phyloP scores from a whole-genome alignment of 805 yeast genomes.

The Spathaspora boniae region DNA sequence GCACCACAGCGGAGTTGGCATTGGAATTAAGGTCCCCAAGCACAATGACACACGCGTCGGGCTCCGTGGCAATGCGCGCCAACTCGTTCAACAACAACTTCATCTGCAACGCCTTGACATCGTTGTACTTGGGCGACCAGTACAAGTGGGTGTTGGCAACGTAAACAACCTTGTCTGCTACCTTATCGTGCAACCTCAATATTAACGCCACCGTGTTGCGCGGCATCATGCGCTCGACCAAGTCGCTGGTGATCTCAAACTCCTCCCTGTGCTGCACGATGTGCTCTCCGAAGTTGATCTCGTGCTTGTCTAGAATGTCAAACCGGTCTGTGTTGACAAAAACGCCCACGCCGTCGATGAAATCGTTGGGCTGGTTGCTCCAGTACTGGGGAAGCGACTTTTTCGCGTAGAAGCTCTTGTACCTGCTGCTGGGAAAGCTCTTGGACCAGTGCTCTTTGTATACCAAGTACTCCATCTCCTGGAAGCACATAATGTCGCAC shows the following conservation, averaged over 20 bases:
- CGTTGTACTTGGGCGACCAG: conserved; percentile 49
- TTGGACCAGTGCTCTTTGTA: conserved; percentile 39
- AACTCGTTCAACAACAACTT: conserved; percentile 28
- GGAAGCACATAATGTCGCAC: conserved; percentile 60
- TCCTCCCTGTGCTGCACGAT: conserved; percentile 19
- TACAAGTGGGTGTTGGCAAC: conserved; percentile 60
- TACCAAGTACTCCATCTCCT: conserved; percentile 47
- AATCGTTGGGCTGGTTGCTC: conserved; percentile 32
- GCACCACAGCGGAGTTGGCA: conserved; percentile 46
- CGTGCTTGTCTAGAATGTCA: conserved; percentile 30
- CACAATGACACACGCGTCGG: conserved; percentile 33
- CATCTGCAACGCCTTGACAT: conserved; percentile 53
- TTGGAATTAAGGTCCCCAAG: conserved; percentile 58
- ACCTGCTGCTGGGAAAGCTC: conserved; percentile 22
- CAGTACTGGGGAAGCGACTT: conserved; percentile 55
- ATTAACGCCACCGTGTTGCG: conserved; percentile 58
- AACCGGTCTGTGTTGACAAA: conserved; percentile 50
- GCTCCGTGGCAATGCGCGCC: conserved; percentile 9
- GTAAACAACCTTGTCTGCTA: conserved; percentile 37
- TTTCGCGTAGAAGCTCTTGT: conserved; percentile 43
- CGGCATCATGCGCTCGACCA: conserved; percentile 32
- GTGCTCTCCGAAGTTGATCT: conserved; percentile 28
- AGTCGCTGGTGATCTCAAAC: conserved; percentile 31
- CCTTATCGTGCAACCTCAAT: conserved; percentile 44
- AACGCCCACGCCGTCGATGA: conserved; percentile 60